These are phyloP conservation scores for Globisporangium splendens DNA, from an alignment of 352 stramenopile species.

Conservation along the genomic window DNA sequence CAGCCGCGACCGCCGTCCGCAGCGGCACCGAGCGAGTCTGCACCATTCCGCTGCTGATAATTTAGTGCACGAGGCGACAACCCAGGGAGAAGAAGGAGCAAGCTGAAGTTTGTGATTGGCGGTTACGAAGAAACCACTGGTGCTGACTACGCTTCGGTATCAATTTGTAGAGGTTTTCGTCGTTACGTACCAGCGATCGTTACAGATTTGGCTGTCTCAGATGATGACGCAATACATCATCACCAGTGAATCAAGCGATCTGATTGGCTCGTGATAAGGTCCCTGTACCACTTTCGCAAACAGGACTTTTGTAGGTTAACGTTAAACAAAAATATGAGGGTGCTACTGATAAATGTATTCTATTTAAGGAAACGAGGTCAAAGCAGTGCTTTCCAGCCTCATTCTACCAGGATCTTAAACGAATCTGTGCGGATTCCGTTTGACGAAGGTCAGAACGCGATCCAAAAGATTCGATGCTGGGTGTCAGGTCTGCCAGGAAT, in stretches of 20 bases:
- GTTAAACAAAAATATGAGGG: no score
- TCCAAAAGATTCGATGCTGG: no score
- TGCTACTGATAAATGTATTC: no score
- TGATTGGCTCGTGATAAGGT: background rate
- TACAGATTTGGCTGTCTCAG: no score
- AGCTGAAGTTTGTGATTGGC: conserved; percentile 4
- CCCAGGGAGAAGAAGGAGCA: background rate
- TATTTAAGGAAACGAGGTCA: no score
- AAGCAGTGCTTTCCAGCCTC: no score
- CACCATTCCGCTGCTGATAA: conserved; percentile 8
- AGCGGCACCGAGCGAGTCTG: conserved; percentile 8
- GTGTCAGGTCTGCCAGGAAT: no score
- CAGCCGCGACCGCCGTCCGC: conserved; percentile 15
- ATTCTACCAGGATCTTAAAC: no score
- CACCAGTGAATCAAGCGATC: background rate
- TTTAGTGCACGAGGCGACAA: background rate
- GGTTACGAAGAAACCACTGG: background rate
- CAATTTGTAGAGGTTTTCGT: background rate
- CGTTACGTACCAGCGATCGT: no score
- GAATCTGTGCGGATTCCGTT: no score
- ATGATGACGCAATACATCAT: no score
- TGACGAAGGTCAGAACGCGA: no score
- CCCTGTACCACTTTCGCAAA: background rate
- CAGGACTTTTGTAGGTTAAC: background rate
- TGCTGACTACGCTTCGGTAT: background rate